A percentile compares a stretch with the other conserved stretches of the same genome.
Evolutionary conservation across 202 grass and related monocot species (phyloP).

Genomic region (Brachypodium distachyon): DNA sequence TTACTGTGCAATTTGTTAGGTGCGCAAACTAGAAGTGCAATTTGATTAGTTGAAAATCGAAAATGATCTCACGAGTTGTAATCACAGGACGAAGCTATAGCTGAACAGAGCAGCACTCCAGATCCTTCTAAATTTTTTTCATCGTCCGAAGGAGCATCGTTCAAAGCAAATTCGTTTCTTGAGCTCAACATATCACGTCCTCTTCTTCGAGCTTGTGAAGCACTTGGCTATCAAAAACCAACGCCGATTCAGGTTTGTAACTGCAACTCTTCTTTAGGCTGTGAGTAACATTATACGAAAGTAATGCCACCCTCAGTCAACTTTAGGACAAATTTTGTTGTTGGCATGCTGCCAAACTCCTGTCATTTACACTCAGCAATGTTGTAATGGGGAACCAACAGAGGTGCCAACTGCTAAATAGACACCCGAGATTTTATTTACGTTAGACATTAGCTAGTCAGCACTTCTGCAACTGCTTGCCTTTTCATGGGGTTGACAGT

Average conservation of each 20-base stretch:
- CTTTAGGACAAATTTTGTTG: too few species aligned
- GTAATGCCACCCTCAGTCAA: neutral
- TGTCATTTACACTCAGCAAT: neutral
- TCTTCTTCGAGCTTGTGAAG: conserved; percentile 81
- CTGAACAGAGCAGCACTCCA: neutral
- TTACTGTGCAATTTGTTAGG: neutral
- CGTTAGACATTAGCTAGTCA: too few species aligned
- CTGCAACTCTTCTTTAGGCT: neutral
- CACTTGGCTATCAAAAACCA: conserved; percentile 87
- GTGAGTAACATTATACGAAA: neutral
- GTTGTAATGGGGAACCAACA: neutral
- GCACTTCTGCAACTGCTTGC: neutral
- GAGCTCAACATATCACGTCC: conserved; percentile 82
- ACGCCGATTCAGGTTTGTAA: conserved; percentile 83
- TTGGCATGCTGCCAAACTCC: neutral
- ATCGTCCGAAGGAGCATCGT: conserved; percentile 63
- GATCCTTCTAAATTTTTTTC: conserved; percentile 53
- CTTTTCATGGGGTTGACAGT: neutral
- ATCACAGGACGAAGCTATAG: conserved; percentile 31
- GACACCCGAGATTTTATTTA: too few species aligned
- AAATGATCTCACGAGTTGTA: neutral
- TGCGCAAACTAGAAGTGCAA: neutral
- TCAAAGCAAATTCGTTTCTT: conserved; percentile 91
- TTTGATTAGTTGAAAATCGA: neutral
- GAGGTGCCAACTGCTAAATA: neutral